A percentile compares a stretch with the other conserved stretches of the same genome.
Conservation (phyloP, 495 filamentous ascomycete genomes). For the Penicillium steckii region DNA sequence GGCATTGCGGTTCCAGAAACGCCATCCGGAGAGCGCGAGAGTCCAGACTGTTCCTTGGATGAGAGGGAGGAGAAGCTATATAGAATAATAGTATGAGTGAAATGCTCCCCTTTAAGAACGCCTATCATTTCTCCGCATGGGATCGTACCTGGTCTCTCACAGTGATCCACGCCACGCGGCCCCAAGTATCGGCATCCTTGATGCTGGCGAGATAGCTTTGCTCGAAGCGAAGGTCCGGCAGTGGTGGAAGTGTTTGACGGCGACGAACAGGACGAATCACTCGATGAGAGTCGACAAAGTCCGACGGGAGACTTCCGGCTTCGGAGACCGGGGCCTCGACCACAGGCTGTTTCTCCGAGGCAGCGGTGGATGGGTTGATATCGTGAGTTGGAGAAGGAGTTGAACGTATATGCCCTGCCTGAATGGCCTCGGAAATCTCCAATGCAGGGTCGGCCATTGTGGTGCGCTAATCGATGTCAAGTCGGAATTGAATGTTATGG, state of each 20-base stretch:
- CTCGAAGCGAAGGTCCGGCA: slow-evolving; percentile 94
- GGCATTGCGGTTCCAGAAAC: slow-evolving; percentile 74
- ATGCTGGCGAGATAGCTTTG: slow-evolving; percentile 94
- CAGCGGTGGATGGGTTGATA: slow-evolving; percentile 74
- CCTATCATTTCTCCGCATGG: background rate
- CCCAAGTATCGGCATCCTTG: slow-evolving; percentile 69
- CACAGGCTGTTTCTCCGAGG: slow-evolving; percentile 51
- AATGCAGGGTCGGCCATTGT: slow-evolving; percentile 49
- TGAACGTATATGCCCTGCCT: slow-evolving; percentile 72
- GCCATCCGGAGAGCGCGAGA: slow-evolving; percentile 76
- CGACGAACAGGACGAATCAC: slow-evolving; percentile 54
- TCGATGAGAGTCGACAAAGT: slow-evolving; percentile 49
- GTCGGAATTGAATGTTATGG: background rate
- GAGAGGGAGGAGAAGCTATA: slow-evolving; percentile 76
- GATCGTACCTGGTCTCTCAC: slow-evolving; percentile 76
- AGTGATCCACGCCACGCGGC: slow-evolving; percentile 79
- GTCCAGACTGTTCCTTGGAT: slow-evolving; percentile 83
- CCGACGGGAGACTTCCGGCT: slow-evolving; percentile 42
- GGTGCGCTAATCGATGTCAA: background rate
- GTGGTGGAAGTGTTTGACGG: slow-evolving; percentile 65
- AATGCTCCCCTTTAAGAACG: background rate
- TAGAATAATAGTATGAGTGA: background rate
- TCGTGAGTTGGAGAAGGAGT: slow-evolving; percentile 70
- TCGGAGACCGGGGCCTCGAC: slow-evolving; percentile 50
- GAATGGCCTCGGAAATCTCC: slow-evolving; percentile 71